Evolutionary conservation across 2,329 filamentous ascomycete genomes (phyloP).

Genomic region (Claviceps pusilla): DNA sequence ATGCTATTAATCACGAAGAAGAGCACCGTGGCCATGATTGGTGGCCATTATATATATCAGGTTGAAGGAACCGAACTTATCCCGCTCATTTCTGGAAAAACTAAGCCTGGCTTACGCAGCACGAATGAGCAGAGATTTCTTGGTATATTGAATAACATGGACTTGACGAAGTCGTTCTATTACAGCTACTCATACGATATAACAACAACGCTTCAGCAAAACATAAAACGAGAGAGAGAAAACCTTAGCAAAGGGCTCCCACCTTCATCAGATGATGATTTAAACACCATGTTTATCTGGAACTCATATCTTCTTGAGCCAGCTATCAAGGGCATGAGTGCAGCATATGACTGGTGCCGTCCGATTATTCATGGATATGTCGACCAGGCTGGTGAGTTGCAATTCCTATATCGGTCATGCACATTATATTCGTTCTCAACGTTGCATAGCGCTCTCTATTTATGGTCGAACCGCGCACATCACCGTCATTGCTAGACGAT

Average conservation of each 20-base stretch:
- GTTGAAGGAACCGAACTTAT: constrained; percentile 88
- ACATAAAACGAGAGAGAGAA: constrained; percentile 67
- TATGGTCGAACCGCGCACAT: constrained; percentile 85
- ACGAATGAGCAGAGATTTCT: constrained; percentile 83
- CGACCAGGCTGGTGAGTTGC: constrained; percentile 53
- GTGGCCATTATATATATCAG: constrained; percentile 91
- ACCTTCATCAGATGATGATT: constrained; percentile 45
- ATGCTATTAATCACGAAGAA: constrained; percentile 95
- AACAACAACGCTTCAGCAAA: constrained; percentile 80
- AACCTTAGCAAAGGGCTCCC: constrained; percentile 50
- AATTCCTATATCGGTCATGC: not conserved
- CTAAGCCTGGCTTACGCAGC: constrained; percentile 63
- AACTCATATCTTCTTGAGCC: constrained; percentile 79
- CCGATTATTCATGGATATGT: constrained; percentile 94
- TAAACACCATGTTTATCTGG: constrained; percentile 97
- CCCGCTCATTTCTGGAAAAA: constrained; percentile 63
- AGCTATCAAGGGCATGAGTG: constrained; percentile 52
- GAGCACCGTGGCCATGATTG: constrained; percentile 88
- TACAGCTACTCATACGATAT: constrained; percentile 98
- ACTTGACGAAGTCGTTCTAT: constrained; percentile 84
- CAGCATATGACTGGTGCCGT: constrained; percentile 88
- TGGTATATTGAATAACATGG: constrained; percentile 76
- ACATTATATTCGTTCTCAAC: not conserved
- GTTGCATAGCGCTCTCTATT: constrained; percentile 47
- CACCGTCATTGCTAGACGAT: constrained; percentile 82